phyloP scores from a whole-genome alignment of 2,329 filamentous ascomycete genomes.

The Cladosporium sp. region DNA sequence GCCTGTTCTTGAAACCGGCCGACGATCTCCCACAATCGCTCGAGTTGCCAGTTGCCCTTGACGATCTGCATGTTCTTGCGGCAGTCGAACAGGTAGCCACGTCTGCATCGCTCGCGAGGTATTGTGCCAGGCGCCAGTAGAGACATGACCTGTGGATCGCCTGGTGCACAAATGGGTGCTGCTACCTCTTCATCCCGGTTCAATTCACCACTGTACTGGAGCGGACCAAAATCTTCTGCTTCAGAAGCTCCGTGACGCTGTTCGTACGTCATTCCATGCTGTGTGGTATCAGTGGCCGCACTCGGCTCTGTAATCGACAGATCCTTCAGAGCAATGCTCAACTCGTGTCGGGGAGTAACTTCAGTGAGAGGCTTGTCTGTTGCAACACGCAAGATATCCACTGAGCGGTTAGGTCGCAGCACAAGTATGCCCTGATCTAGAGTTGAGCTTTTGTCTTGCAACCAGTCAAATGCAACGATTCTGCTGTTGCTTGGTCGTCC shows the following conservation, averaged over 20 bases:
- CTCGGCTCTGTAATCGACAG: conserved; percentile 30
- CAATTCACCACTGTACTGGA: conserved; percentile 4
- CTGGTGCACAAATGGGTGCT: conserved; percentile 19
- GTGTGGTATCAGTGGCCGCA: conserved; percentile 13
- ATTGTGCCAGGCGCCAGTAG: conserved; percentile 39
- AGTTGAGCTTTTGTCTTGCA: conserved; percentile 48
- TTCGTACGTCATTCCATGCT: conserved; percentile 5
- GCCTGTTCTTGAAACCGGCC: conserved; percentile 66
- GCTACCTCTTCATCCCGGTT: conserved; percentile 17
- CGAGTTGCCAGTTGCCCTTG: conserved; percentile 71
- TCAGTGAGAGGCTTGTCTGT: conserved; percentile 45
- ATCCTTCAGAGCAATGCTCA: conserved; percentile 33
- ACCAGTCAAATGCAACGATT: conserved; percentile 64
- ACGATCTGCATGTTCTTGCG: conserved; percentile 67
- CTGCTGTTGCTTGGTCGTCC: conserved; percentile 50
- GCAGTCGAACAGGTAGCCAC: conserved; percentile 62
- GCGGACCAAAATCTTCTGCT: conserved; percentile 34
- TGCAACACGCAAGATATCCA: conserved; percentile 53
- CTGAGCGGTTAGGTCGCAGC: conserved; percentile 54
- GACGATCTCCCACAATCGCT: conserved; percentile 77
- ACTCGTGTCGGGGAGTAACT: conserved; percentile 48
- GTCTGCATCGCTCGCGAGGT: conserved; percentile 56
- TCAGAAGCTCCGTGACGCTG: conserved; percentile 19
- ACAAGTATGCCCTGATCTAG: conserved; percentile 56
- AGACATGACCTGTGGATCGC: conserved; percentile 27